Base-by-base conservation (phyloP, 345 rosid species). In the Bruguiera parviflora region DNA sequence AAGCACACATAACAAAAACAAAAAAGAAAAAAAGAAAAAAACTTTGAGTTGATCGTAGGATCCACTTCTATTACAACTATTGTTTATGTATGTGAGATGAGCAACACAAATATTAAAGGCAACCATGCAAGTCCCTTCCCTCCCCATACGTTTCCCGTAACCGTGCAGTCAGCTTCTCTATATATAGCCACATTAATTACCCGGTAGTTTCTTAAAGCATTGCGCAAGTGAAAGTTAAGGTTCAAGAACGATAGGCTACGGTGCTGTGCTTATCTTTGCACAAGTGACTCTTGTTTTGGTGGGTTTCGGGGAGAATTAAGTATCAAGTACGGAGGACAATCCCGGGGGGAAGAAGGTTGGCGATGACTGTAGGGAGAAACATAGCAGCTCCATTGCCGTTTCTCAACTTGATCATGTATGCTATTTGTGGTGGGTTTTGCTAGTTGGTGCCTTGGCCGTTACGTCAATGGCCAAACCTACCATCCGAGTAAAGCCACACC, bases 331-430 rank as follows among this genome's bases (percentile, higher is more conserved):
- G 8, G 11, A 37, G 2, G 43, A 37, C 43, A 37, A 8, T 37
- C 43, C 43, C 43, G 1, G 2, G 11, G 43, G 11, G 43, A 35
- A 32, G 33, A 32, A 33, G 43, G 9, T 87, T 84, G 93, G 92
- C 87, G n/a, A 82, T 73, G 22, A 88, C 91, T 1, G 89, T 84
- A 6, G 97, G 95, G 57, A 90, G 99, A 63, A 90, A 82, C 87
- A 20, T 88, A 53, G 99, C 94, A 67, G 96, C 91, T 53, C 96
- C 97, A 43, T 69, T 92, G 82, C 78, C 92, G 93, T 95, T 95
- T 62, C 85, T 95, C 24, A 95, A 92, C 85, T 73, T 90, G 80
- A 29, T 95, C 63, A 83, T 87, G 94, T 90, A 95, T 69, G 39
- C 79, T 37, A 88, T 95, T 95, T 53, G 93, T 86, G 33, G 56